A percentile compares a stretch with the other conserved stretches of the same genome.
These are phyloP conservation scores for Fusarium mexicanum DNA, from an alignment of 2,329 filamentous ascomycete genomes.

Conservation along the genomic window DNA sequence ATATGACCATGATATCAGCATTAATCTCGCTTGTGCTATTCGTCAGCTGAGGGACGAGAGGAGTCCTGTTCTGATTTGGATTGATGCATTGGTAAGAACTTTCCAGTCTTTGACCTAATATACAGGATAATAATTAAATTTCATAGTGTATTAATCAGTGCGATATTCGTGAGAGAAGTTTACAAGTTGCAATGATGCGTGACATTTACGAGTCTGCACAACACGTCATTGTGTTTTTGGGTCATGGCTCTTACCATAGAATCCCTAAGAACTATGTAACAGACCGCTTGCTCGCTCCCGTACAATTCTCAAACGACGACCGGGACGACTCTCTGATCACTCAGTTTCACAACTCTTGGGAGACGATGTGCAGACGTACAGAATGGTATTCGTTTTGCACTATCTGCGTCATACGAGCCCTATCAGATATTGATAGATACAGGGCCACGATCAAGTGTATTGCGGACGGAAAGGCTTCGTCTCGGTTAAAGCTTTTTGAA, in stretches of 20 bases:
- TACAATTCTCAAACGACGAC: not conserved
- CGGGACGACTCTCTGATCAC: not conserved
- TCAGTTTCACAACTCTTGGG: not conserved
- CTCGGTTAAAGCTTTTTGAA: not conserved
- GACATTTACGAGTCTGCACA: not conserved
- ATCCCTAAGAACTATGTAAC: not conserved
- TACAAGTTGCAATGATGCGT: not conserved
- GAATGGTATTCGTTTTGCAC: not conserved
- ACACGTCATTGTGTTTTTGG: not conserved
- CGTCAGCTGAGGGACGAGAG: not conserved
- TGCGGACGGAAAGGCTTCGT: not conserved
- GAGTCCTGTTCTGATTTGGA: not conserved
- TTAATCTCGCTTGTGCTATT: not conserved
- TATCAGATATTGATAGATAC: not conserved
- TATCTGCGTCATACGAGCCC: not conserved
- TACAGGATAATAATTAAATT: accelerated
- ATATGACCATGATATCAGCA: not conserved
- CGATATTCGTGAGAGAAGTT: not conserved
- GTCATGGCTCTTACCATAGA: not conserved
- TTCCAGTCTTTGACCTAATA: not conserved
- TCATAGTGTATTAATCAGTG: not conserved
- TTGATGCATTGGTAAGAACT: not conserved
- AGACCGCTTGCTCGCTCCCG: not conserved
- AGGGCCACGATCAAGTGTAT: not conserved
- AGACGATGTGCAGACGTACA: not conserved